Evolutionary conservation across 208 protist genomes (phyloP).

Genomic region (Vickermania spadyakhi): DNA sequence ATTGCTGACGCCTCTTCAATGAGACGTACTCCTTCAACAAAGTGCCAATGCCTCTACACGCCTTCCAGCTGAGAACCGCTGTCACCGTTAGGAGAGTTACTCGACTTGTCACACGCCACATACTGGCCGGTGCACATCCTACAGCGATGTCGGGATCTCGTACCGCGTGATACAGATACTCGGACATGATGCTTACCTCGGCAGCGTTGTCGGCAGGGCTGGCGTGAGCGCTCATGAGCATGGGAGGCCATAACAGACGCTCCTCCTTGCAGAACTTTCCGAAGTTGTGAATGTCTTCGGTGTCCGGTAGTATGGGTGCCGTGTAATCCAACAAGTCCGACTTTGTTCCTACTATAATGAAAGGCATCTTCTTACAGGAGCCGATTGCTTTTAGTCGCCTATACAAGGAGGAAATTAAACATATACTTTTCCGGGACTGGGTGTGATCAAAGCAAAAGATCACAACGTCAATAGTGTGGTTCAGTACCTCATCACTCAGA

Average conservation of each 20-base stretch:
- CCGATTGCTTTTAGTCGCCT: conserved; percentile 9
- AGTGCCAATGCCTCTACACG: neutral
- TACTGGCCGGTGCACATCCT: conserved; percentile 47
- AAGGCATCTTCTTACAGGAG: conserved; percentile 29
- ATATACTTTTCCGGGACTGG: conserved; percentile 18
- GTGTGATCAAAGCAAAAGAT: conserved; percentile 72
- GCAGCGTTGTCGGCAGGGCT: conserved; percentile 23
- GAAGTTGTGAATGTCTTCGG: neutral
- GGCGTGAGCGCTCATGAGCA: conserved; percentile 47
- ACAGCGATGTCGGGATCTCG: conserved; percentile 65
- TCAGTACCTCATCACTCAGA: conserved; percentile 30
- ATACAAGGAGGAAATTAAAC: conserved; percentile 37
- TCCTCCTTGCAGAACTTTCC: conserved; percentile 37
- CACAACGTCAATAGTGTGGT: conserved; percentile 65
- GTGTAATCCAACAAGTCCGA: conserved; percentile 19
- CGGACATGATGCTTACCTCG: conserved; percentile 47
- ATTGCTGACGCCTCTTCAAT: neutral
- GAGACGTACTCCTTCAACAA: neutral
- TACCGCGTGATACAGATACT: conserved; percentile 69
- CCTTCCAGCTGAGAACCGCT: neutral
- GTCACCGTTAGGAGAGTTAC: conserved; percentile 24
- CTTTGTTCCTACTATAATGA: conserved; percentile 82
- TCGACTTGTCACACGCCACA: conserved; percentile 40
- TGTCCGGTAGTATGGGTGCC: neutral
- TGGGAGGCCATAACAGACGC: conserved; percentile 72